These are phyloP conservation scores for Serendipita sp. DNA, from an alignment of 768 basidiomycete species.

Conservation along the genomic window DNA sequence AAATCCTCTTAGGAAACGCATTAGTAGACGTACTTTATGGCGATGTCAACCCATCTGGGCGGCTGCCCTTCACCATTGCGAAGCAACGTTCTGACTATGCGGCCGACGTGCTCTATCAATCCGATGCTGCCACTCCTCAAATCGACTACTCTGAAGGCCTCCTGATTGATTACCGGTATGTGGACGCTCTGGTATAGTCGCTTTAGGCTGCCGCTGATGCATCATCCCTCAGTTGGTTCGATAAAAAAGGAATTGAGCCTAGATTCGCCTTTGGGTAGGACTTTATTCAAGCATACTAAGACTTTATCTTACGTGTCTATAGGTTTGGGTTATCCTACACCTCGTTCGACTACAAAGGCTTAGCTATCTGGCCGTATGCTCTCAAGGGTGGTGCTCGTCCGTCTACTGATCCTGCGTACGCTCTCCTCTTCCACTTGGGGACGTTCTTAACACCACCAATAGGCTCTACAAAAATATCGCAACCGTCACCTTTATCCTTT, in stretches of 20 bases:
- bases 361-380: not conserved
- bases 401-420: not conserved
- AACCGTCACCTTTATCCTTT: slow-evolving; percentile 6
- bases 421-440: not conserved
- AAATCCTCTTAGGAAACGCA: slow-evolving; percentile 14
- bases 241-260: slow-evolving; percentile 2
- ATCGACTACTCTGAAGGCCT: slow-evolving; percentile 21
- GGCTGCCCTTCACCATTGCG: slow-evolving; percentile 28
- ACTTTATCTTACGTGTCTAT: not conserved
- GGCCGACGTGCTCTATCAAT: slow-evolving; percentile 15
- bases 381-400: not conserved
- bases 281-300: not conserved
- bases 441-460: not conserved
- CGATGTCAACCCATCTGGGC: slow-evolving; percentile 23
- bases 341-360: not conserved
- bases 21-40: slow-evolving; percentile 28
- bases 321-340: slow-evolving; percentile 8
- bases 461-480: not conserved
- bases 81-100: slow-evolving; percentile 23
- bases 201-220: no score
- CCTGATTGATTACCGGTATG: slow-evolving; percentile 17
- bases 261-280: slow-evolving; percentile 8
- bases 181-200: no score
- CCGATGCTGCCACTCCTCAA: slow-evolving; percentile 13
- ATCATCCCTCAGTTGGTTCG: not conserved